Evolutionary conservation across 2,329 filamentous ascomycete genomes (phyloP), one percentile per base, ranked within the genome.

Genomic region (Colletotrichum siamense): DNA sequence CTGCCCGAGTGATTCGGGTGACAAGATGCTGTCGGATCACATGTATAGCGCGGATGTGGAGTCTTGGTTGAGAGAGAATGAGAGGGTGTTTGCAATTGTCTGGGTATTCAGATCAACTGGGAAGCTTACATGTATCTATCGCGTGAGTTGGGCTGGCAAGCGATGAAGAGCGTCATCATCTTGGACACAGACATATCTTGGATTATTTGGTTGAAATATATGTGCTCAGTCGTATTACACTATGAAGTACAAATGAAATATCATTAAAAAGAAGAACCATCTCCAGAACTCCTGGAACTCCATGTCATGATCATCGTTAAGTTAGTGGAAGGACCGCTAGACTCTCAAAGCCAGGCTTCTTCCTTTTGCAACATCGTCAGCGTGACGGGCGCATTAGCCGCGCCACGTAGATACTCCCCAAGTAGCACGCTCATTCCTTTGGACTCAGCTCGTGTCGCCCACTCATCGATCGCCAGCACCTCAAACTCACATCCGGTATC

Each of bases 1-100:
- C 18, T 0, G 0, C 1, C 1, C 39, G 9, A n/a, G 39, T 12
- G 39, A 12, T 10, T 10, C 18, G 8, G 3, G 3, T 44, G 8
- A n/a, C n/a, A 12, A n/a, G 39, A 1, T n/a, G 9, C 9, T 10
- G 18, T n/a, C 39, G 2, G 0, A 49, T 49, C 18, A 49, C 18
- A n/a, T 3, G 18, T 12, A n/a, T 49, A 49, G 18, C 9, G 5
- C 1, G 39, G 0, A 49, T 0, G 9, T 12, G 39, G 1, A 12
- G 8, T 10, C 4, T 6, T 12, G 9, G n/a, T 1, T n/a, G 18
- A 12, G 39, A 44, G 39, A 10, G 8, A n/a, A n/a, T 44, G 39
- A 9, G 39, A 10, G 18, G 39, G 3, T n/a, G 8, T n/a, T 10
- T n/a, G 8, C 8, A 6, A 18, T 44, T 44, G 16, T 10, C 16